Evolutionary conservation across 106 monocot species (phyloP).

Genomic region (Apostasia shenzhenica): DNA sequence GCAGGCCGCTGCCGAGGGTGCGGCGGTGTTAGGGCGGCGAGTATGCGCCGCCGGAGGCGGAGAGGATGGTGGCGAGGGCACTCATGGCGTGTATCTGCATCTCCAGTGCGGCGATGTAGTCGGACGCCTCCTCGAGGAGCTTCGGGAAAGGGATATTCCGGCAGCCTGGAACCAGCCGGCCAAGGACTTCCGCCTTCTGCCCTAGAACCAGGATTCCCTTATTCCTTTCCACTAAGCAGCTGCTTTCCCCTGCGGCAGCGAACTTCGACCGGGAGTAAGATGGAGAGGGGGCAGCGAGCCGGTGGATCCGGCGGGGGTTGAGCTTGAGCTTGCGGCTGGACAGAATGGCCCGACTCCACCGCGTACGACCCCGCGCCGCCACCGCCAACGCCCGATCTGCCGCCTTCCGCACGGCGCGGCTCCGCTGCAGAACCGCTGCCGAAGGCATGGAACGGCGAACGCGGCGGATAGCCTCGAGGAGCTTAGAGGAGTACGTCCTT

Average conservation of each 20-base stretch:
- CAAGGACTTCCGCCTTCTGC: slow-evolving; percentile 31
- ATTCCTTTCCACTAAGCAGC: not conserved
- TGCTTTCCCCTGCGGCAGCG: not conserved
- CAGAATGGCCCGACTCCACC: slow-evolving; percentile 95
- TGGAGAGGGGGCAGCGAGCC: not conserved
- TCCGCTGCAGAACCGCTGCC: slow-evolving; percentile 10
- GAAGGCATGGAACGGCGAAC: slow-evolving; percentile 26
- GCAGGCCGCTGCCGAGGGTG: not conserved
- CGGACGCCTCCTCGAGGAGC: slow-evolving; percentile 48
- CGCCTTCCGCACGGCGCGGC: slow-evolving; percentile 64
- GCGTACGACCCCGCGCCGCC: slow-evolving; percentile 60
- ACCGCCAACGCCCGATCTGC: slow-evolving; percentile 76
- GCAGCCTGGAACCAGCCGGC: slow-evolving; percentile 64
- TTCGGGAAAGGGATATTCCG: slow-evolving; percentile 36
- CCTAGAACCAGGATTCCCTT: slow-evolving; percentile 1
- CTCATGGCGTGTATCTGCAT: slow-evolving; percentile 68
- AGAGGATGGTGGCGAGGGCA: slow-evolving; percentile 33
- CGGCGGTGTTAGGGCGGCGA: not conserved
- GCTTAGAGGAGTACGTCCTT: slow-evolving; percentile 67
- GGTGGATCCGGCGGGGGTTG: slow-evolving; percentile 4
- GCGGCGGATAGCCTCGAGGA: slow-evolving; percentile 65
- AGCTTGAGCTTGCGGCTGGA: slow-evolving; percentile 23
- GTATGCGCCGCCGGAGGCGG: not conserved
- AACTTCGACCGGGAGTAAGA: not conserved
- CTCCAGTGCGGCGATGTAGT: slow-evolving; percentile 75